A percentile compares a stretch with the other conserved stretches of the same genome.
These are phyloP conservation scores for Rosa hybrid DNA, from an alignment of 331 rosid species.

Conservation along the genomic window DNA sequence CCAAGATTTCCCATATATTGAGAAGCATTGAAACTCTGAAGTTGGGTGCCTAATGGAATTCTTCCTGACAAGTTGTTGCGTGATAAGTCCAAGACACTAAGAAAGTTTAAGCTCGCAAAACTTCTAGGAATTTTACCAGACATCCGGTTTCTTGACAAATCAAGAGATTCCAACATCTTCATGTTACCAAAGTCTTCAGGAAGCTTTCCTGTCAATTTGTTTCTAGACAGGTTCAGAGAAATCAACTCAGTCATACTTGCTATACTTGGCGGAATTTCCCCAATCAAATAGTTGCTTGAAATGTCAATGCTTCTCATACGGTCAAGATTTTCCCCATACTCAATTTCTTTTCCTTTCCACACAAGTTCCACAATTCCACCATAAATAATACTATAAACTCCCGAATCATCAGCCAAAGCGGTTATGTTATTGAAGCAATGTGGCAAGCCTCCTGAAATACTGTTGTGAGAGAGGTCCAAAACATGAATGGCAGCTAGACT, in stretches of 20 bases:
- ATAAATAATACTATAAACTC: too few species aligned
- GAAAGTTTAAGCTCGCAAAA: background rate
- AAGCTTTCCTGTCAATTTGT: background rate
- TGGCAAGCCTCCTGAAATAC: background rate
- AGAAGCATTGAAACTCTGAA: background rate
- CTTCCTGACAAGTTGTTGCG: background rate
- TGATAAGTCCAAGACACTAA: background rate
- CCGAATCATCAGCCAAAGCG: background rate
- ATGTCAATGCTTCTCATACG: background rate
- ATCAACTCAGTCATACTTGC: background rate
- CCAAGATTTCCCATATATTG: background rate
- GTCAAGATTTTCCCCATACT: background rate
- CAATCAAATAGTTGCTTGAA: background rate
- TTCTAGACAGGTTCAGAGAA: background rate
- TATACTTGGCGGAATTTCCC: background rate
- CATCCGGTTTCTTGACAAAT: background rate
- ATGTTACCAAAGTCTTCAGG: background rate
- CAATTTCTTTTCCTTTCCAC: background rate
- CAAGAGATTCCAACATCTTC: constrained; percentile 4
- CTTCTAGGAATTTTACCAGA: background rate
- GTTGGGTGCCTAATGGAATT: background rate
- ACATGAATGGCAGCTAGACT: background rate
- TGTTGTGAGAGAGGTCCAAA: background rate
- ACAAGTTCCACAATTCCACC: background rate
- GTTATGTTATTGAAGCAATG: background rate